Evolutionary conservation across 1,284 basidiomycete species (phyloP).

Genomic region (Ustilago esculenta): DNA sequence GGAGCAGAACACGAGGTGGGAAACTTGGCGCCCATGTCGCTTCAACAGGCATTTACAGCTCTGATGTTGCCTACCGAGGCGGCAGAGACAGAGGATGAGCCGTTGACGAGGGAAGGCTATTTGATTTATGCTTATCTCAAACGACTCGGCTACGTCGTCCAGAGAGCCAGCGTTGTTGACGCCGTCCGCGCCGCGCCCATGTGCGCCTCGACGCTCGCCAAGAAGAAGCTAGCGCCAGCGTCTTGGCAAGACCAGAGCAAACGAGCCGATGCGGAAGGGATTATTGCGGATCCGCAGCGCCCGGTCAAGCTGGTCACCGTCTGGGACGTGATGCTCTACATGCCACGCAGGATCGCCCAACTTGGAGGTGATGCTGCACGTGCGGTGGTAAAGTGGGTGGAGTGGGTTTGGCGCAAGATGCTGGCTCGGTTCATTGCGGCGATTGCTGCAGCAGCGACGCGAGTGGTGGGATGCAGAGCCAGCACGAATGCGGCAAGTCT

Average conservation of each 20-base stretch:
- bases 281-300: slow-evolving; percentile 47
- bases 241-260: neutral
- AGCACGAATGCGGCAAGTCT: slow-evolving; percentile 5
- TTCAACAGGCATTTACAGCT: slow-evolving; percentile 85
- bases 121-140: slow-evolving; percentile 93
- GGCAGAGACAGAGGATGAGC: slow-evolving; percentile 74
- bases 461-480: neutral
- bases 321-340: slow-evolving; percentile 48
- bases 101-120: slow-evolving; percentile 81
- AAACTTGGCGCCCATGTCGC: slow-evolving; percentile 76
- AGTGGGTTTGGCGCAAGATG: slow-evolving; percentile 1
- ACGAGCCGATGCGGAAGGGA: slow-evolving; percentile 5
- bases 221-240: slow-evolving; percentile 10
- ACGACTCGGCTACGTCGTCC: slow-evolving; percentile 88
- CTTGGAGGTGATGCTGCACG: slow-evolving; percentile 13
- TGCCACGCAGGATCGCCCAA: slow-evolving; percentile 39
- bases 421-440: neutral
- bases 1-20: slow-evolving; percentile 65
- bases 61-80: slow-evolving; percentile 71
- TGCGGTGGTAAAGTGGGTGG: neutral
- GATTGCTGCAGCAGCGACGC: neutral
- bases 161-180: slow-evolving; percentile 71
- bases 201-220: slow-evolving; percentile 8
- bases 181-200: slow-evolving; percentile 31
- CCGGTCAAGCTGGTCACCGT: slow-evolving; percentile 49